phyloP scores from a whole-genome alignment of 2,329 filamentous ascomycete species.

The Colletotrichum paranaense region DNA sequence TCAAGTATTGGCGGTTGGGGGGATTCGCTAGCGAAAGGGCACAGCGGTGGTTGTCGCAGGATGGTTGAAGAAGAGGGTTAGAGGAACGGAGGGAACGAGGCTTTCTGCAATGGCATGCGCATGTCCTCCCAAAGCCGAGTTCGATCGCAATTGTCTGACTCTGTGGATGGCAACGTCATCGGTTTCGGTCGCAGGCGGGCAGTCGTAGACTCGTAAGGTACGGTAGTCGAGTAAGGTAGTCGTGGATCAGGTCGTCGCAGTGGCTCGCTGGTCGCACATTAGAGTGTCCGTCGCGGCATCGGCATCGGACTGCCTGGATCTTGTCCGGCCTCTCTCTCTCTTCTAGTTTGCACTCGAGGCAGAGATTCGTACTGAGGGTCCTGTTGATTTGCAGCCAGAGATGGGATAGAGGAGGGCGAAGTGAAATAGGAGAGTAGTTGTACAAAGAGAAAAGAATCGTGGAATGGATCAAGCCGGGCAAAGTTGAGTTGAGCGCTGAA shows the following conservation, averaged over 20 bases:
- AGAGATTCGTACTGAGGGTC: neutral
- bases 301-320: neutral
- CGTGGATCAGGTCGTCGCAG: neutral
- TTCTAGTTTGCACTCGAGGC: neutral
- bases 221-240: neutral
- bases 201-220: too few relatives aligned
- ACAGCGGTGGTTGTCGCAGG: neutral
- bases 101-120: conserved; percentile 15
- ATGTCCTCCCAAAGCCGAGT: neutral
- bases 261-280: neutral
- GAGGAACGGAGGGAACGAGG: neutral
- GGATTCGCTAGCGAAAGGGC: neutral
- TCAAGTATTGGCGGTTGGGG: neutral
- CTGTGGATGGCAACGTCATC: conserved; percentile 25
- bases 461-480: neutral
- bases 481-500: neutral
- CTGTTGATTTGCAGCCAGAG: neutral
- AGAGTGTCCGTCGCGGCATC: neutral
- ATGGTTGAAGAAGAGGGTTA: neutral
- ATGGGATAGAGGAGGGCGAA: neutral
- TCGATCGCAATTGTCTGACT: neutral
- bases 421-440: neutral
- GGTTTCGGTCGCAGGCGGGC: conserved; percentile 4
- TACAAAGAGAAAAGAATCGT: neutral
- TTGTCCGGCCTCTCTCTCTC: neutral